phyloP scores from a whole-genome alignment of 306 rosid species.

The Senna tora region DNA sequence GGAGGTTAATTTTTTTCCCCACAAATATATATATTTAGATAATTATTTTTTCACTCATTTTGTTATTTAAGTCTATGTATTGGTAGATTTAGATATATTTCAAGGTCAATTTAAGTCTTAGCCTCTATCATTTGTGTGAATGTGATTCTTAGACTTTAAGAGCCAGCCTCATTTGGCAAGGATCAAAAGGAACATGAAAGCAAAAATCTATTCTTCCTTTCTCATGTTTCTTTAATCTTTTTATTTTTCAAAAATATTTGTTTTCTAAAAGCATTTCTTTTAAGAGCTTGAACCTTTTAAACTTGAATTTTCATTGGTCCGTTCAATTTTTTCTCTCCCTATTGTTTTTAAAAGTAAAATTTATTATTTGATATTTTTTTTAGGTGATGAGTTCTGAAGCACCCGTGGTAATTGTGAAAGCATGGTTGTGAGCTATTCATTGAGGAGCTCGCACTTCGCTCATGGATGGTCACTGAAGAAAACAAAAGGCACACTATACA shows the following conservation, averaged over 20 bases:
- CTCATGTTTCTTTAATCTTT: too few species aligned
- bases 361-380: not conserved
- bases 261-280: too few species aligned
- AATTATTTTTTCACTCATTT: not conserved
- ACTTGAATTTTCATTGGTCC: too few species aligned
- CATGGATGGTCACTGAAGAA: slow-evolving; percentile 43
- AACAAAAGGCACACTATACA: slow-evolving; percentile 16
- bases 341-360: too few species aligned
- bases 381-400: slow-evolving; percentile 50
- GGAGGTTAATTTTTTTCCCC: slow-evolving; percentile 37
- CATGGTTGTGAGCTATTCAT: slow-evolving; percentile 56
- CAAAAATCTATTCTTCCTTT: not conserved
- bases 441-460: slow-evolving; percentile 49
- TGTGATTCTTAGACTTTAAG: slow-evolving; percentile 34
- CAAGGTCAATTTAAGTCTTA: too few species aligned
- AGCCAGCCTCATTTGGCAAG: slow-evolving; percentile 37
- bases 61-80: not conserved
- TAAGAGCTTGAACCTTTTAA: too few species aligned
- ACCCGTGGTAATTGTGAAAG: slow-evolving; percentile 44
- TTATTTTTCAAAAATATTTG: too few species aligned
- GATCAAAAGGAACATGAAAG: slow-evolving; percentile 46
- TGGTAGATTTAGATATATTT: not conserved
- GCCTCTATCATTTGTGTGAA: too few species aligned
- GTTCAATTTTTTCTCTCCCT: too few species aligned
- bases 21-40: too few species aligned